A percentile compares a stretch with the other conserved stretches of the same genome.
Evolutionary conservation across 139 green algal genomes (phyloP).

Genomic region (Nannochloris sp.): DNA sequence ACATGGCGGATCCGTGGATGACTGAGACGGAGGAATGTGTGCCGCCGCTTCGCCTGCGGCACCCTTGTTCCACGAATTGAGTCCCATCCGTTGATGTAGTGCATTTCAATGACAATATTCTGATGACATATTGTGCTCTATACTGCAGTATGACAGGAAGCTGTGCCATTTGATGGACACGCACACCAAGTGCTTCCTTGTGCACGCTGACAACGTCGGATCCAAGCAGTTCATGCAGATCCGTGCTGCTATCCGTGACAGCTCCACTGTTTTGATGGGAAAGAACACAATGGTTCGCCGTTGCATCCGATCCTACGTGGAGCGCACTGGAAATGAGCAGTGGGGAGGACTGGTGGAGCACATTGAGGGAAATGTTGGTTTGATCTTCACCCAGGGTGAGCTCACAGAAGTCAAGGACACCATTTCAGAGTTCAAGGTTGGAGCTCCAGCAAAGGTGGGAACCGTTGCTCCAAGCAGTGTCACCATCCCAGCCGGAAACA

Average conservation of each 20-base stretch:
- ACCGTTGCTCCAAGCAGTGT: conserved; percentile 85
- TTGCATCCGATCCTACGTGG: conserved; percentile 87
- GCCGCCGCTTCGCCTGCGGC: too few species aligned
- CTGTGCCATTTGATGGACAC: conserved; percentile 69
- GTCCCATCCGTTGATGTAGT: too few species aligned
- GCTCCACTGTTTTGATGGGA: conserved; percentile 92
- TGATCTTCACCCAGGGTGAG: conserved; percentile 92
- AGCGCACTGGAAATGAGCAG: conserved; percentile 78
- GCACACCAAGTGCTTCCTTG: conserved; percentile 83
- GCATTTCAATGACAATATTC: not conserved
- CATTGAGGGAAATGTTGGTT: conserved; percentile 94
- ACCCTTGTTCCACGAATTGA: too few species aligned
- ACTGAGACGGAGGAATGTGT: too few species aligned
- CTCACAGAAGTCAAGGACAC: conserved; percentile 59
- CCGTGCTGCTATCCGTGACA: conserved; percentile 77
- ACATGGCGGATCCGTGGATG: too few species aligned
- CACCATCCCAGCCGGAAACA: conserved; percentile 76
- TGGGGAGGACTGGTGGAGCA: conserved; percentile 75
- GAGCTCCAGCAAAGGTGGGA: conserved; percentile 84
- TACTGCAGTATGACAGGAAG: conserved; percentile 73
- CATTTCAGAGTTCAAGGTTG: conserved; percentile 86
- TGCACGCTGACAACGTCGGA: conserved; percentile 97
- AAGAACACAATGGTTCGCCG: conserved; percentile 99
- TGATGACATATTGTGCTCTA: not conserved
- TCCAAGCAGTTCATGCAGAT: conserved; percentile 98